Conservation (phyloP, 2,329 filamentous ascomycete genomes). For the Tolypocladium capitatum region DNA sequence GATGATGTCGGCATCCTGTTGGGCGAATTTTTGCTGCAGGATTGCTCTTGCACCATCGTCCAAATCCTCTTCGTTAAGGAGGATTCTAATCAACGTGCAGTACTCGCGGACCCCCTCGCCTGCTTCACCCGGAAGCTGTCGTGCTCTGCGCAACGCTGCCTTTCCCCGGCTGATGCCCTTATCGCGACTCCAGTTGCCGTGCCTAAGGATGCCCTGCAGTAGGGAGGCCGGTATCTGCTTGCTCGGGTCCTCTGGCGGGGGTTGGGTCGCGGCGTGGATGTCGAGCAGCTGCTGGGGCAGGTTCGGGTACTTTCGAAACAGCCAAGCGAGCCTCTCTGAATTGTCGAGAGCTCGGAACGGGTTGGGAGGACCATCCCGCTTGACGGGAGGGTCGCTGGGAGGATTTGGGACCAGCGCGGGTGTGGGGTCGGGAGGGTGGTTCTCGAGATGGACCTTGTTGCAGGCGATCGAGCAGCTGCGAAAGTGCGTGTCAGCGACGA, state of each 20-base stretch:
- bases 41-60: constrained; percentile 19
- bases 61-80: constrained; percentile 24
- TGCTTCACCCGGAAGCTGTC: constrained; percentile 35
- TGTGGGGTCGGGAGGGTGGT: constrained; percentile 29
- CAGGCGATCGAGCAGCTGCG: constrained; percentile 46
- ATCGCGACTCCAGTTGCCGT: constrained; percentile 42
- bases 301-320: constrained; percentile 40
- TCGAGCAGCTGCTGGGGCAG: constrained; percentile 32
- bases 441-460: constrained; percentile 37
- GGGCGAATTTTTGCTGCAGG: constrained; percentile 30
- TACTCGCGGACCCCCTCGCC: constrained; percentile 50
- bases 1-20: constrained; percentile 36
- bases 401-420: constrained; percentile 11
- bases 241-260: constrained; percentile 20
- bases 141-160: constrained; percentile 36
- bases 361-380: constrained; percentile 16
- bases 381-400: constrained; percentile 2
- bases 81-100: constrained; percentile 38
- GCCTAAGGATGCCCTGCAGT: constrained; percentile 20
- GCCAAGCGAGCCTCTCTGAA: constrained; percentile 32
- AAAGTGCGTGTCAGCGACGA: constrained; percentile 3
- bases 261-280: constrained; percentile 37
- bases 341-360: constrained; percentile 39
- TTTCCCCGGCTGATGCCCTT: constrained; percentile 43
- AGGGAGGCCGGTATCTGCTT: constrained; percentile 19